Evolutionary conservation across 2,329 filamentous ascomycete genomes (phyloP).

Genomic region (Colletotrichum cereale): DNA sequence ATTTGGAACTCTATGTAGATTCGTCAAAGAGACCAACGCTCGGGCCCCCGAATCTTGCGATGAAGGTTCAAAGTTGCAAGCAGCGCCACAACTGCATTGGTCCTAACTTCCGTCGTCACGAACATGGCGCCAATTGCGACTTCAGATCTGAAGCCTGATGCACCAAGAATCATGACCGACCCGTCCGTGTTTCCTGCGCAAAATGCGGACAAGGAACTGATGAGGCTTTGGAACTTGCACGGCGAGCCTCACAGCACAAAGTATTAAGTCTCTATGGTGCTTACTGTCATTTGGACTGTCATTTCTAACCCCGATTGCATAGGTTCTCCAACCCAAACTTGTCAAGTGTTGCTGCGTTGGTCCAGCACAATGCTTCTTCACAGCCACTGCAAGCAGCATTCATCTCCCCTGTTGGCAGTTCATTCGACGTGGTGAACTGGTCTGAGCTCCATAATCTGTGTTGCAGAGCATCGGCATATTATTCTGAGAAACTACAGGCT

Average conservation of each 20-base stretch:
- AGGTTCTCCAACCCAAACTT: constrained; percentile 23
- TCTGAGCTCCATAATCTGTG: background rate
- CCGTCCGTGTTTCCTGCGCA: constrained; percentile 17
- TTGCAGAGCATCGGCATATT: constrained; percentile 3
- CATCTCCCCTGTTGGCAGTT: constrained; percentile 7
- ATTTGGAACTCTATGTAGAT: background rate
- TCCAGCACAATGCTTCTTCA: constrained; percentile 18
- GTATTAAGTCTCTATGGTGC: background rate
- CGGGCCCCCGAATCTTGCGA: background rate
- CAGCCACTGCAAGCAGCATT: constrained; percentile 25
- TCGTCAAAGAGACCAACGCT: background rate
- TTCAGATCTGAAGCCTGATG: constrained; percentile 1
- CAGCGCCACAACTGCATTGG: background rate
- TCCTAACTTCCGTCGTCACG: background rate
- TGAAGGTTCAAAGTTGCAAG: background rate
- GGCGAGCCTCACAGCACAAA: constrained; percentile 27
- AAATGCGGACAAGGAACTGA: constrained; percentile 17
- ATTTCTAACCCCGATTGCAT: background rate
- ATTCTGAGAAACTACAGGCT: background rate
- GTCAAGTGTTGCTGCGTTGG: constrained; percentile 19
- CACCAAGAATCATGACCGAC: background rate
- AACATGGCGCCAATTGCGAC: constrained; percentile 33
- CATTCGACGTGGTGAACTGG: constrained; percentile 22
- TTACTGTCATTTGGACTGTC: background rate
- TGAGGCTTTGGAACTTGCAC: constrained; percentile 19